Evolutionary conservation across 441 rosid species (phyloP), one percentile per base, ranked within the genome.

Genomic region (Erodium trifolium): DNA sequence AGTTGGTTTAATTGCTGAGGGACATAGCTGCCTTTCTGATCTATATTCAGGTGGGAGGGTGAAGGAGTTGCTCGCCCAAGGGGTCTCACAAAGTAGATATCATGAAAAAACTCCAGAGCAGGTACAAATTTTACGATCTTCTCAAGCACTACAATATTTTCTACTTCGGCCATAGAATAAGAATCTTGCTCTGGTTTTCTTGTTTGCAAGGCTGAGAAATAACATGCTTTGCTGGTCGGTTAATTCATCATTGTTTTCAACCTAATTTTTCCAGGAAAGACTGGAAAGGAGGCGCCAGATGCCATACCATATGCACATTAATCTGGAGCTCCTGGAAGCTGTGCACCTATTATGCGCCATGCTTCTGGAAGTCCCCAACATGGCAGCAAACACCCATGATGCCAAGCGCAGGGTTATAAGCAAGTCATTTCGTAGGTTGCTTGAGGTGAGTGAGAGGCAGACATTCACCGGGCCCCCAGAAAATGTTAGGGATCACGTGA

Each of bases 251-350:
- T n/a, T 49, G 5, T 49, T 49, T 12, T 49, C 17, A 49, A 49
- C 14, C 5, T 49, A 49, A 49, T 49, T 49, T 49, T 49, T 49
- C 17, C 82, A 87, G 96, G 96, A 89, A 73, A 84, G 93, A 70
- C 27, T 86, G 78, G 96, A 87, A 67, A 84, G 91, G 77, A 84
- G 89, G 72, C 83, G 89, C 16, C 93, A 89, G 72, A 86, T 89
- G 96, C 96, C 92, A 39, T 87, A 87, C 69, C 96, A 87, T 76
- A 86, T 89, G 96, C 93, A 89, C 85, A 87, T 89, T 65, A 89
- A 87, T 78, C 91, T 89, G n/a, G 96, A 89, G 80, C 88, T 87
- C 62, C 82, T 89, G 5, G 93, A 89, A 72, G 86, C 93, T 57
- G 89, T 84, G 34, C 93, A 89, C 70, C 87, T 89, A 53, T 81